phyloP scores from a whole-genome alignment of 2,329 filamentous ascomycete genomes.

The Phialemoniopsis sp. region DNA sequence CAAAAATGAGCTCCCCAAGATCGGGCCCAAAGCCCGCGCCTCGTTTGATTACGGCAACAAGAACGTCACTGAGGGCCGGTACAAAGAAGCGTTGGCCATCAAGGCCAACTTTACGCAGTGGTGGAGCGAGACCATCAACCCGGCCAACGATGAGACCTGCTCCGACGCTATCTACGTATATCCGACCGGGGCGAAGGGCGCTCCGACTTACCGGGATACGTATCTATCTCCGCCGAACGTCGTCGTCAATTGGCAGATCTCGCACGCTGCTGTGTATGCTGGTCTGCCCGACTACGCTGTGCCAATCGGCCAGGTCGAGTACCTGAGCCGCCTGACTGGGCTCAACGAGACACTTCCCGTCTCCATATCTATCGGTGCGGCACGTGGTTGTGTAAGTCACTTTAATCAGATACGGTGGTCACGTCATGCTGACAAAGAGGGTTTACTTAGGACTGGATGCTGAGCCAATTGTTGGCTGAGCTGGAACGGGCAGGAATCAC shows the following conservation, averaged over 20 bases:
- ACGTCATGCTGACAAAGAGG: no score
- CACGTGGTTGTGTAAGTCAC: neutral
- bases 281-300: slow-evolving; percentile 1
- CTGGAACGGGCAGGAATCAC: neutral
- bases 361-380: neutral
- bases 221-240: neutral
- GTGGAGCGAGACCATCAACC: slow-evolving; percentile 1
- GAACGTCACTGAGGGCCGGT: neutral
- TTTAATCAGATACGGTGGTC: no score
- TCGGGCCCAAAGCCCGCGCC: neutral
- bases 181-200: neutral
- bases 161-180: slow-evolving; percentile 1
- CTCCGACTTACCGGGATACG: neutral
- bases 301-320: neutral
- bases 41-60: slow-evolving; percentile 1
- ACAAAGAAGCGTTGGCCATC: neutral
- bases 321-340: neutral
- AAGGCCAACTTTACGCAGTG: neutral
- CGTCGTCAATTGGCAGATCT: neutral
- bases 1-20: neutral
- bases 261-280: slow-evolving; percentile 1
- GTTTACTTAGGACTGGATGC: neutral
- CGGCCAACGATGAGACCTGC: neutral
- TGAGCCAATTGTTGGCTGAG: neutral
- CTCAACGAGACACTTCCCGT: neutral